Evolutionary conservation across 2,329 filamentous ascomycete species (phyloP), one percentile per base, ranked within the genome.

Genomic region (Claviceps digitariae): DNA sequence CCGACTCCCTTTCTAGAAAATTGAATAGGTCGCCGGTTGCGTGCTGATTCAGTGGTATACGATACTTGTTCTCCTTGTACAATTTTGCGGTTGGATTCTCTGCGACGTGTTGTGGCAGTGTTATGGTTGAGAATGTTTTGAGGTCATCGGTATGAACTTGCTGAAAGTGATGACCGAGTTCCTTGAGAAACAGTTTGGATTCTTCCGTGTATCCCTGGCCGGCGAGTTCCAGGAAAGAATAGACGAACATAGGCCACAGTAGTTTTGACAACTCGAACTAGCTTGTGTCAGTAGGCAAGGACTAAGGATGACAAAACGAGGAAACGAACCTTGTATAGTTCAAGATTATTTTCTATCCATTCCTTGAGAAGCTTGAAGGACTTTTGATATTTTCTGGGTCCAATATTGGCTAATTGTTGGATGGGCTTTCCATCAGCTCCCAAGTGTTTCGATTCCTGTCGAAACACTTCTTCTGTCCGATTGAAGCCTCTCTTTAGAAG

Each of bases 401-500:
- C 85, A 54, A 77, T 65, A 44, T 89, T 85, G 56, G 89, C 85
- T 20, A 81, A 79, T 51, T 74, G 72, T 48, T 82, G 77, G 36
- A 91, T 78, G 2, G 89, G 87, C 55, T 86, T 81, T 9, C 90
- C 90, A 66, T 90, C 87, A 23, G 84, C 78, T 54, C 91, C 87
- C 44, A 93, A 77, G 60, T 90, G 83, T 25, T 87, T 83, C 1
- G 90, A 95, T 68, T 98, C 93, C 67, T 89, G 86, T 45, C 93
- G 82, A 52, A 98, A 87, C 66, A 93, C 87, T 21, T 91, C 87
- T 68, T 98, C 93, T 1, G 93, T 97, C 25, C 86, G 80, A 52
- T 84, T 90, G 69, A 96, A 98, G 0, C 93, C 93, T 60, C 96
- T 90, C 68, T 98, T 98, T 2, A 90, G 81, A 1, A 98, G 76